These are phyloP conservation scores for Suhomyces kunorum DNA, from an alignment of 1,139 yeast species.

Conservation along the genomic window DNA sequence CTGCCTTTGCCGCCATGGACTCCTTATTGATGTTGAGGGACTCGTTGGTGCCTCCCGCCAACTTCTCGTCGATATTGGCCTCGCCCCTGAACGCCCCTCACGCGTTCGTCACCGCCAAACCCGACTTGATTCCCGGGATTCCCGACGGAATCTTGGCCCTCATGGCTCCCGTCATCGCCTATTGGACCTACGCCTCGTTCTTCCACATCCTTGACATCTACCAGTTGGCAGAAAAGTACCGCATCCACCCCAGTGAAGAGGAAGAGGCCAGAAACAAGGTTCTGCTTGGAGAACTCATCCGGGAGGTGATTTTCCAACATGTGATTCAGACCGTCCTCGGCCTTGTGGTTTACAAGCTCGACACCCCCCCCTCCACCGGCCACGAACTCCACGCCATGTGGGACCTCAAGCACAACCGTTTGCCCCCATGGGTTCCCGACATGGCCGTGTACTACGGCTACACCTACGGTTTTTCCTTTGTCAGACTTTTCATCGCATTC, in stretches of 20 bases:
- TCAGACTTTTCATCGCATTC: constrained; percentile 64
- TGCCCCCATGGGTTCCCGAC: constrained; percentile 46
- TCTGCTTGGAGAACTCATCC: constrained; percentile 62
- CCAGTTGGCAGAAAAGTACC: constrained; percentile 74
- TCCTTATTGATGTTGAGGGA: constrained; percentile 4
- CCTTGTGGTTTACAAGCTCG: constrained; percentile 50
- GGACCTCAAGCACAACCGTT: constrained; percentile 50
- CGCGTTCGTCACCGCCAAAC: constrained; percentile 24
- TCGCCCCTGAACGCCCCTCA: constrained; percentile 17
- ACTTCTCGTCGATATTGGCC: constrained; percentile 21
- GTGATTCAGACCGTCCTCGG: constrained; percentile 78
- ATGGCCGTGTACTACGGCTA: constrained; percentile 49
- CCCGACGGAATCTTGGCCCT: constrained; percentile 78
- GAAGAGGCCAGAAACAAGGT: constrained; percentile 76
- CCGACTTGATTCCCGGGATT: constrained; percentile 53
- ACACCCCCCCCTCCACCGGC: constrained; percentile 69
- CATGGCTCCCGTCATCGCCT: constrained; percentile 72
- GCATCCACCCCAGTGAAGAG: constrained; percentile 92
- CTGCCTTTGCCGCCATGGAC: constrained; percentile 1
- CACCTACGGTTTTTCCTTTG: constrained; percentile 59
- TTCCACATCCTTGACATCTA: constrained; percentile 76
- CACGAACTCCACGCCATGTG: constrained; percentile 70
- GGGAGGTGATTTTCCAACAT: constrained; percentile 85
- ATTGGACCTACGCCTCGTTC: constrained; percentile 75
- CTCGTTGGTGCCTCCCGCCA: constrained; percentile 18